Conservation (phyloP, 2,329 filamentous ascomycete species). For the Phaeosphaeriaceae sp. region DNA sequence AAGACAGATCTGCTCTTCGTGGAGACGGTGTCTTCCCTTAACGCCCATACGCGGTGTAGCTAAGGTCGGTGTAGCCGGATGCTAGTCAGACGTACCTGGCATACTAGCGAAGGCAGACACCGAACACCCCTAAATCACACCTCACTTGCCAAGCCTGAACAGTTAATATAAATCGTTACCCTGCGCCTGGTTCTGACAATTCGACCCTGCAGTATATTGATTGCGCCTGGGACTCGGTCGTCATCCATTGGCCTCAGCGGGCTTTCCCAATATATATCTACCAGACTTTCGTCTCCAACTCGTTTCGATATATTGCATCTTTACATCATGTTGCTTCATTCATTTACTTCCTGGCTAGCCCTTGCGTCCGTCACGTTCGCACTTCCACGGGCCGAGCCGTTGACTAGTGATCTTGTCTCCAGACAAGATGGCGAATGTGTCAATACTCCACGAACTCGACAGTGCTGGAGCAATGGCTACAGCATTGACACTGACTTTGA, state of each 20-base stretch:
- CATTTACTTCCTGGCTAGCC: constrained; percentile 32
- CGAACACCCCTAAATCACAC: constrained; percentile 2
- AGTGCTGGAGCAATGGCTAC: constrained; percentile 53
- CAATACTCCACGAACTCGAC: constrained; percentile 48
- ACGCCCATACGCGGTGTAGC: neutral
- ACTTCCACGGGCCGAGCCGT: constrained; percentile 28
- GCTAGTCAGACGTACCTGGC: constrained; percentile 2
- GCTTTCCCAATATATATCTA: constrained; percentile 13
- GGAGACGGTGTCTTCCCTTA: neutral
- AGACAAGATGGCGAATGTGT: constrained; percentile 49
- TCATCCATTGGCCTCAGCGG: constrained; percentile 17
- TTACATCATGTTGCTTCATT: constrained; percentile 33
- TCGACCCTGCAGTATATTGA: constrained; percentile 7
- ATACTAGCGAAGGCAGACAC: constrained; percentile 1
- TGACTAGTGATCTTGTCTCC: constrained; percentile 26
- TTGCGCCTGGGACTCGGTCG: constrained; percentile 8
- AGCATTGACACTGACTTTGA: constrained; percentile 56
- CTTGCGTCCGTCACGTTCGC: constrained; percentile 34
- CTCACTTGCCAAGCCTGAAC: constrained; percentile 6
- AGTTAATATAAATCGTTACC: constrained; percentile 25
- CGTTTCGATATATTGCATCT: constrained; percentile 12
- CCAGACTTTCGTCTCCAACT: constrained; percentile 8
- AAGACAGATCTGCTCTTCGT: neutral
- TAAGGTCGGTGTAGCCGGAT: neutral
- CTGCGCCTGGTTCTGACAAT: constrained; percentile 9